Evolutionary conservation across 2,329 filamentous ascomycete genomes (phyloP).

Genomic region (Microascus cirrosus): DNA sequence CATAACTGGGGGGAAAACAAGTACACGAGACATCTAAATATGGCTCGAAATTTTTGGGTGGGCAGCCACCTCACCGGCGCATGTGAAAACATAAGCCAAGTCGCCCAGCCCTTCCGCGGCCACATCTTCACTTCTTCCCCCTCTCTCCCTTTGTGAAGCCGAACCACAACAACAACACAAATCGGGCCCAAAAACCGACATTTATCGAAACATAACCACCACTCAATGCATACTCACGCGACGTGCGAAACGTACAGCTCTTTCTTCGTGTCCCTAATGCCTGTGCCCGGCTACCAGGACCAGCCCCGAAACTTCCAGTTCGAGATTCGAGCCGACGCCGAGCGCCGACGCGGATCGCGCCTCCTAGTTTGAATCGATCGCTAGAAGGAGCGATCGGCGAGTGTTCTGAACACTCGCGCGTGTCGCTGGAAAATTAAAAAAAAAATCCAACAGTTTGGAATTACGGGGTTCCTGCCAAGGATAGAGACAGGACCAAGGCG

Average conservation of each 20-base stretch:
- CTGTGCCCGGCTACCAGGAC: constrained; percentile 2
- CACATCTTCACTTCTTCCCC: not conserved
- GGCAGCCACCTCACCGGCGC: not conserved
- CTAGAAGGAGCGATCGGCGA: not conserved
- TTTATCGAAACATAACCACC: not conserved
- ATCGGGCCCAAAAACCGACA: not conserved
- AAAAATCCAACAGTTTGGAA: not conserved
- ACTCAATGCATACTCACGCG: constrained; percentile 5
- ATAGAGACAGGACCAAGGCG: not conserved
- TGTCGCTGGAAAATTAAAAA: not conserved
- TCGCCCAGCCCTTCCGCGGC: not conserved
- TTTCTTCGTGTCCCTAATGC: constrained; percentile 5
- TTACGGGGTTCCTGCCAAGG: not conserved
- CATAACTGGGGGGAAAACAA: not conserved
- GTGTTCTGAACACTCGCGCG: not conserved
- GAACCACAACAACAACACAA: not conserved
- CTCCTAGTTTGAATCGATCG: constrained; percentile 1
- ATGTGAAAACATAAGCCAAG: not conserved
- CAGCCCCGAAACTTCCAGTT: constrained; percentile 4
- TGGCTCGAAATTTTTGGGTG: not conserved
- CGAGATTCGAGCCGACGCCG: constrained; percentile 6
- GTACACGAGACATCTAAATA: not conserved
- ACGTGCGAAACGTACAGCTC: not conserved
- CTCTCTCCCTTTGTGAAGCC: not conserved
- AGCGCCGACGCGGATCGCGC: constrained; percentile 6